Evolutionary conservation across 495 filamentous ascomycete species (phyloP).

Genomic region (Aspergillus heteromorphus): DNA sequence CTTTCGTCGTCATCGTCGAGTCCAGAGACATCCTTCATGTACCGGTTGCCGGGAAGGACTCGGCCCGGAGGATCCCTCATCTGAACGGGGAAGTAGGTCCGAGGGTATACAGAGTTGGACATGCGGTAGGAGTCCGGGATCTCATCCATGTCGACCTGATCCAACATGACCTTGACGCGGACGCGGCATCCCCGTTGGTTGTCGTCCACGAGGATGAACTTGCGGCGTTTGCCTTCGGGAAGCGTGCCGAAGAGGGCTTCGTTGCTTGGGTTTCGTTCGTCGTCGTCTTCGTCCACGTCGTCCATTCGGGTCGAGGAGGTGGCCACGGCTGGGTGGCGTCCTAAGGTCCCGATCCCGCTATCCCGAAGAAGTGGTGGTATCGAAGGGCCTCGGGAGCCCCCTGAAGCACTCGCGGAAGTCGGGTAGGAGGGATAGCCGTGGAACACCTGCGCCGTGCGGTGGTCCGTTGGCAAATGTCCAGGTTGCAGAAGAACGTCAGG

Average conservation of each 20-base stretch:
- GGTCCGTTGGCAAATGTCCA: slow-evolving; percentile 39
- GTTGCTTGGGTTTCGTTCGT: slow-evolving; percentile 43
- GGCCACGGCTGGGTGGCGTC: slow-evolving; percentile 35
- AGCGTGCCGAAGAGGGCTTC: slow-evolving; percentile 76
- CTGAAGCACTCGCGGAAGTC: slow-evolving; percentile 37
- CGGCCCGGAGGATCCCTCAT: slow-evolving; percentile 72
- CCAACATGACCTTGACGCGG: slow-evolving; percentile 80
- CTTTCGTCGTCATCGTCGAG: slow-evolving; percentile 53
- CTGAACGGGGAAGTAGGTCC: slow-evolving; percentile 81
- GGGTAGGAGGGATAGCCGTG: slow-evolving; percentile 64
- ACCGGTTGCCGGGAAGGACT: slow-evolving; percentile 56
- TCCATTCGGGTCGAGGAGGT: slow-evolving; percentile 35
- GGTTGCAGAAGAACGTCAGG: slow-evolving; percentile 18
- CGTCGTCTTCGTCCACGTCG: slow-evolving; percentile 23
- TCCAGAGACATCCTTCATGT: slow-evolving; percentile 55
- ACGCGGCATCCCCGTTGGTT: slow-evolving; percentile 69
- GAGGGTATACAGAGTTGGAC: slow-evolving; percentile 80
- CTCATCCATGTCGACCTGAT: slow-evolving; percentile 84
- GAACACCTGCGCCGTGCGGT: slow-evolving; percentile 76
- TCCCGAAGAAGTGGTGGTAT: slow-evolving; percentile 67
- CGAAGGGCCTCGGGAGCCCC: slow-evolving; percentile 48
- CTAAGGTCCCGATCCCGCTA: slow-evolving; percentile 54
- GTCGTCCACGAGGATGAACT: slow-evolving; percentile 95
- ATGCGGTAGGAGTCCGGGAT: slow-evolving; percentile 92
- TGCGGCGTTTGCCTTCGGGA: slow-evolving; percentile 82